phyloP scores from a whole-genome alignment of 495 filamentous ascomycete genomes.

The Pseudoneurospora amorphoporcata region DNA sequence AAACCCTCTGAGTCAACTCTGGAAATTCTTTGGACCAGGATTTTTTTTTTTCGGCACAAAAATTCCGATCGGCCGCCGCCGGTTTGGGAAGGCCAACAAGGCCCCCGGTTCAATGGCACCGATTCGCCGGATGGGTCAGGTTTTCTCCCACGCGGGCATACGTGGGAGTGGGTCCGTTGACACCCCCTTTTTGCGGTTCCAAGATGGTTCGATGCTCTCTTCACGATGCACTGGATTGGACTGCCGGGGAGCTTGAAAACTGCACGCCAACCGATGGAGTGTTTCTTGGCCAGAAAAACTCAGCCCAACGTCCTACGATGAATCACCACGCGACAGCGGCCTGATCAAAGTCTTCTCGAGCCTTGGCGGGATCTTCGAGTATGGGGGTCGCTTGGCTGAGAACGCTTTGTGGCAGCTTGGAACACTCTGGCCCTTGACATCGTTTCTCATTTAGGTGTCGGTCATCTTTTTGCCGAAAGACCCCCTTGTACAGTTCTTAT shows the following conservation, averaged over 20 bases:
- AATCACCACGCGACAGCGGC: neutral
- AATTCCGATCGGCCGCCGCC: neutral
- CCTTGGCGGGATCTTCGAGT: neutral
- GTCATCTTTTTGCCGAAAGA: neutral
- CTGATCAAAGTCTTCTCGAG: neutral
- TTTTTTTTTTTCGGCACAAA: neutral
- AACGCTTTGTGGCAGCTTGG: neutral
- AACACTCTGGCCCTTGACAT: neutral
- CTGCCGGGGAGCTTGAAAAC: neutral
- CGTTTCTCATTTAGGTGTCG: neutral
- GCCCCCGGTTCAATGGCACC: neutral
- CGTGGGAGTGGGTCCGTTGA: neutral
- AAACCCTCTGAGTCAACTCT: neutral
- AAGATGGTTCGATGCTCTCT: neutral
- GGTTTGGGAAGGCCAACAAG: neutral
- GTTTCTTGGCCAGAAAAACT: neutral
- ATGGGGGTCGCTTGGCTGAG: neutral
- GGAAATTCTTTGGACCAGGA: neutral
- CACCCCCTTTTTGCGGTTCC: neutral
- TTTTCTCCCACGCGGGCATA: neutral
- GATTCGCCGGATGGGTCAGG: neutral
- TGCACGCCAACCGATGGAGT: neutral
- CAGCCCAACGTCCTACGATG: neutral
- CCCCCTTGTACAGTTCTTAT: neutral
- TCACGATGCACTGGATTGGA: neutral